phyloP scores from a whole-genome alignment of 805 yeast genomes.

The Vanderwaltozyma tropicalis region DNA sequence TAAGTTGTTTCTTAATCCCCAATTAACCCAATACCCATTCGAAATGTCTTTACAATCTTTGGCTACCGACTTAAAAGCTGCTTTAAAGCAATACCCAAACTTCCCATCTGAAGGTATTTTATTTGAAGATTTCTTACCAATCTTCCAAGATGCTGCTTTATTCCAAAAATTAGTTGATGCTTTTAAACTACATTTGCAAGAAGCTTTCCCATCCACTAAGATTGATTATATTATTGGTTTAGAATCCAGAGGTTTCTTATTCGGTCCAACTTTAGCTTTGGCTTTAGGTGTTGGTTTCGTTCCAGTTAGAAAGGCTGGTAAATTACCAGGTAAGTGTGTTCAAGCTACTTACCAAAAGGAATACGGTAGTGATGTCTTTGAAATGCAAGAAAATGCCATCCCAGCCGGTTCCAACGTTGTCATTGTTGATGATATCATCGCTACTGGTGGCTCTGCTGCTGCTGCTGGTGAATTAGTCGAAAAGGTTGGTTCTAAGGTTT shows the following conservation, averaged over 20 bases:
- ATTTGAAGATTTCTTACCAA: slow-evolving; percentile 93
- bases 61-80: slow-evolving; percentile 41
- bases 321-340: slow-evolving; percentile 78
- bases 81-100: slow-evolving; percentile 74
- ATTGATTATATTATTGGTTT: slow-evolving; percentile 88
- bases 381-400: slow-evolving; percentile 75
- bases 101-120: slow-evolving; percentile 89
- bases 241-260: slow-evolving; percentile 93
- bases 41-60: slow-evolving; percentile 22
- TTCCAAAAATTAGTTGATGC: slow-evolving; percentile 78
- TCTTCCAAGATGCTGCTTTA: slow-evolving; percentile 70
- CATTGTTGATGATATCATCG: slow-evolving; percentile 91
- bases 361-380: slow-evolving; percentile 84
- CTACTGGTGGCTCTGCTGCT: slow-evolving; percentile 93
- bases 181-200: slow-evolving; percentile 62
- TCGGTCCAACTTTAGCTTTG: slow-evolving; percentile 92
- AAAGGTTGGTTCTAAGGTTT: slow-evolving; percentile 56
- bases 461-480: slow-evolving; percentile 84
- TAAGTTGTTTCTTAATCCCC: too few species aligned
- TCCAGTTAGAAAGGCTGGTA: slow-evolving; percentile 92
- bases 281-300: slow-evolving; percentile 84
- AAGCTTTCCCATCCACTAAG: slow-evolving; percentile 41
- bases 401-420: slow-evolving; percentile 73
- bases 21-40: too few species aligned
- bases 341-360: slow-evolving; percentile 76